Base-by-base conservation (phyloP, 345 rosid genomes). In the Bruguiera gymnorhiza region DNA sequence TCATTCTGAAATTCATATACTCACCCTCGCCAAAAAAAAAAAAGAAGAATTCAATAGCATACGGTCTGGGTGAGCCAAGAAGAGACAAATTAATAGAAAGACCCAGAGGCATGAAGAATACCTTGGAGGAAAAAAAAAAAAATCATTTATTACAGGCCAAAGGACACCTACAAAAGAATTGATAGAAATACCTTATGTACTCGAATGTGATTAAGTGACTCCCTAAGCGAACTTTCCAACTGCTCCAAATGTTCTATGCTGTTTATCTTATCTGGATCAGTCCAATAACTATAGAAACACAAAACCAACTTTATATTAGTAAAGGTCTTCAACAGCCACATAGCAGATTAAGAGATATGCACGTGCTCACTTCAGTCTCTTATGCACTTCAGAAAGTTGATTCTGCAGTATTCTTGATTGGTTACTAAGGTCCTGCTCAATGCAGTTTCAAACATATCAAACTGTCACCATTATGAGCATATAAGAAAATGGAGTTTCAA, bases 201-300 rank as follows among this genome's bases (percentile, higher is more conserved):
- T 65, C 70, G 87, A 67, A 89, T 72, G 43, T 70, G 87, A 26
- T 82, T 82, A 76, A 89, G 87, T 3, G 87, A 83, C 57, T 89
- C 88, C 68, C 81, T 78, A 70, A 87, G 78, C 16, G 89, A 79
- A 70, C 77, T 80, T 67, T 89, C 92, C 63, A 87, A 73, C 73
- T 87, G 92, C 54, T 82, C 86, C 77, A 89, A 74, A 71, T 79
- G 85, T 59, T 89, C 92, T 39, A 86, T 31, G 59, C 69, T 86
- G 80, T 76, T 83, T 72, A 84, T 80, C 85, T 86, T 86, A 66
- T 87, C 86, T 0, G 75, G 78, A 59, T 86, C 82, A 30, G 83
- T 79, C 96, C 96, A 89, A 71, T 73, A 85, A 72, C 96, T 89
- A 75, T 73, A 81, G 64, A 63, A 75, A 68, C 66, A 62, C 77